Conservation (phyloP, 495 filamentous ascomycete genomes). For the Tuber brumale region DNA sequence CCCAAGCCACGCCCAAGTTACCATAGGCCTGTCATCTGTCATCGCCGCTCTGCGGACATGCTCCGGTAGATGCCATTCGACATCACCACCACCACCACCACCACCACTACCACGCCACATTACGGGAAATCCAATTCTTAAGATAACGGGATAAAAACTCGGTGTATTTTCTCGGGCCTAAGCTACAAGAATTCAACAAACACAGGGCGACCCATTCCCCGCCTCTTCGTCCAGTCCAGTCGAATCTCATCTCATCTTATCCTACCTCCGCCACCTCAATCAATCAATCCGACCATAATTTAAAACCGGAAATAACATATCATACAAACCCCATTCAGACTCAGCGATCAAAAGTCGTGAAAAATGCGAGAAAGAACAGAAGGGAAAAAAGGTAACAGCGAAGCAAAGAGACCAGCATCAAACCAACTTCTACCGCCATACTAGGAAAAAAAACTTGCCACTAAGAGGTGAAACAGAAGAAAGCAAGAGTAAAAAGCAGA, state of each 20-base stretch:
- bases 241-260: background rate
- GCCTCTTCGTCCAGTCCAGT: background rate
- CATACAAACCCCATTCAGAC: background rate
- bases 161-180: background rate
- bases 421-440: background rate
- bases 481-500: slow-evolving; percentile 10
- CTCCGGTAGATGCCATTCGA: too few relatives aligned
- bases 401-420: background rate
- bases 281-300: background rate
- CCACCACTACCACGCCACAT: background rate
- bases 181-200: background rate
- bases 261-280: background rate
- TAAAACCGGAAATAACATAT: background rate
- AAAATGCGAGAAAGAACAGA: background rate
- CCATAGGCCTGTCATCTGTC: too few relatives aligned
- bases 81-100: background rate
- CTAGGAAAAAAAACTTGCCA: background rate
- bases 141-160: background rate
- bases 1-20: too few relatives aligned
- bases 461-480: background rate
- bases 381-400: background rate
- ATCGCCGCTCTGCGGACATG: too few relatives aligned
- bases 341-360: background rate
- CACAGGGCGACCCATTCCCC: background rate
- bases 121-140: background rate